Evolutionary conservation across 768 basidiomycete species (phyloP), one percentile per base, ranked within the genome.

Genomic region (Pisolithus marmoratus): DNA sequence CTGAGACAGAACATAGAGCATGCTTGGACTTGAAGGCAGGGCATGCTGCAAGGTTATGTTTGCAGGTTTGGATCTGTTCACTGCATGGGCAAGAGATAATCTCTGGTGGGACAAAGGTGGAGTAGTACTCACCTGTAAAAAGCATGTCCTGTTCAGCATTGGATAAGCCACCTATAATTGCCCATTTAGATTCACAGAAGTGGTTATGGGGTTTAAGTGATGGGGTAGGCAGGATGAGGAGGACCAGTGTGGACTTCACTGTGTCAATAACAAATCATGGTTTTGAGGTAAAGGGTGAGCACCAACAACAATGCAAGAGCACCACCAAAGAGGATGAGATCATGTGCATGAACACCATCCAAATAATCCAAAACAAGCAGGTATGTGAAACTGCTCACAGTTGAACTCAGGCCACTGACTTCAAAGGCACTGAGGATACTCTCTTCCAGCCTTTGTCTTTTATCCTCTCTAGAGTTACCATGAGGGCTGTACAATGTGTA

Each of bases 211-310:
- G 26, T 26, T 26, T 26, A 26, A 26, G 26, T 26, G 26, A 74
- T 4, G 87, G 49, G 2, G 84, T 69, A 60, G 98, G 94, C 2
- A 92, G 72, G 52, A 82, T 51, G 50, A 87, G 76, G 31, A 83
- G 69, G 38, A 87, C 55, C 1, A 76, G 73, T 2, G 69, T 54
- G 19, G 70, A 46, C 23, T 62, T 61, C 26, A 64, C 19, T n/a
- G 65, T 38, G 37, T 69, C 58, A 37, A 58, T 44, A 9, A 58
- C 59, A 38, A 76, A 51, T 5, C 62, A 60, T 9, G 74, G 72
- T 22, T 69, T 67, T 20, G 74, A 74, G 2, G 70, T 70, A 41
- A 77, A 26, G 47, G 42, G 80, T 71, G 42, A 81, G 67, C 8
- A 69, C 55, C 1, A 81, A 53, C 34, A 73, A 77, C 0, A 82